Evolutionary conservation across 2,329 filamentous ascomycete genomes (phyloP), one percentile per base, ranked within the genome.

Genomic region (Fusarium continuum): DNA sequence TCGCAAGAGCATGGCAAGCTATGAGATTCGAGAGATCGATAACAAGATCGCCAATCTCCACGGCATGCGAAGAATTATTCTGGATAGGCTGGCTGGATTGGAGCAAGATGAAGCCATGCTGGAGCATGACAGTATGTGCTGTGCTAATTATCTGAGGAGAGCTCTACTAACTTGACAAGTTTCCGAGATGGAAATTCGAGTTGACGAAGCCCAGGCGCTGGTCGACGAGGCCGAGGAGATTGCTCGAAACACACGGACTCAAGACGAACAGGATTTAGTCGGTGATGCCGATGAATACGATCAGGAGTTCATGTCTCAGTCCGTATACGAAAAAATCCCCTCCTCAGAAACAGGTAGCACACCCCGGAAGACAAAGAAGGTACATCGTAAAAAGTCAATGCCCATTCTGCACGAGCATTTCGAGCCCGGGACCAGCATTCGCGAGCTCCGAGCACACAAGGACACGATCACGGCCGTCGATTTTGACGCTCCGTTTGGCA

Each of bases 401-500:
- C 93, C 94, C 8, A 91, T 98, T 53, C 81, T 98, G 52, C 95
- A 99, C 77, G 95, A 98, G 77, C 93, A 98, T 77, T 92, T 97
- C 74, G 89, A 96, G 64, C 89, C 94, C 4, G 95, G 95, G 16
- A 93, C 91, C 28, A 87, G 85, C 71, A 97, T 99, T 71, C 90
- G 90, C 67, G 92, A 97, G 74, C 85, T 98, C 53, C 89, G 91
- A 67, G 93, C 94, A 3, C 95, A 99, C 75, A 88, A 87, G 47
- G 95, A 99, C 74, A 86, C 85, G 55, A 90, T 99, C 61, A 96
- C 93, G 1, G 91, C 94, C 8, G 76, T 99, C 60, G 95, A 98
- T 77, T 99, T 99, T 75, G 95, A 99, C 74, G 91, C 90, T n/a
- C 95, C 95, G 0, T 98, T 98, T 75, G 95, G 95, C 14, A 96